Conservation (phyloP, 495 filamentous ascomycete genomes). For the Aspergillus homomorphus region DNA sequence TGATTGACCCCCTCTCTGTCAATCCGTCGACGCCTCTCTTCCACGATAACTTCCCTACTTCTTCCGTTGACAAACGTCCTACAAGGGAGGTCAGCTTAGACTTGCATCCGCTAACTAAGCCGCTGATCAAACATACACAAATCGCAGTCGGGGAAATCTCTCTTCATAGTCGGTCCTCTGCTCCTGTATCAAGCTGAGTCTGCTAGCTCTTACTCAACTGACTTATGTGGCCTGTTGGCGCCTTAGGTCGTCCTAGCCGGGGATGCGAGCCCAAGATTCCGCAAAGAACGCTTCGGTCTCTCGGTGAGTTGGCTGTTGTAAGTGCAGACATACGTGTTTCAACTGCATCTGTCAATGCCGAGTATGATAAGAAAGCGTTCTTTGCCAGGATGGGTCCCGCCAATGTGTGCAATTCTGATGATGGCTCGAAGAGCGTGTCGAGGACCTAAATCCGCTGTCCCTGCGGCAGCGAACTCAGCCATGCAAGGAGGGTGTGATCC, state of each 20-base stretch:
- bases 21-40: constrained; percentile 79
- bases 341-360: constrained; percentile 57
- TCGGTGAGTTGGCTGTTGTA: constrained; percentile 43
- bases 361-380: constrained; percentile 60
- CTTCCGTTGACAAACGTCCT: constrained; percentile 89
- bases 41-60: constrained; percentile 68
- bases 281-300: constrained; percentile 56
- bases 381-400: constrained; percentile 62
- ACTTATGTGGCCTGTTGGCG: constrained; percentile 59
- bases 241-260: constrained; percentile 64
- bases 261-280: constrained; percentile 85
- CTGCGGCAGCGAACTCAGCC: constrained; percentile 53
- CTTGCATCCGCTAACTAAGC: too few species aligned
- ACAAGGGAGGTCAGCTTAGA: neutral
- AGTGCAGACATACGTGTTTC: constrained; percentile 52
- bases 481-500: constrained; percentile 49
- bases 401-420: constrained; percentile 67
- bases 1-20: constrained; percentile 58
- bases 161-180: constrained; percentile 71
- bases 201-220: constrained; percentile 77
- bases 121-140: constrained; percentile 79
- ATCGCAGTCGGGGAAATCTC: constrained; percentile 77
- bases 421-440: constrained; percentile 86
- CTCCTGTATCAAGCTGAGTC: constrained; percentile 59
- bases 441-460: constrained; percentile 60